phyloP scores from a whole-genome alignment of 352 stramenopile species.

The Globisporangium acanthophoron region DNA sequence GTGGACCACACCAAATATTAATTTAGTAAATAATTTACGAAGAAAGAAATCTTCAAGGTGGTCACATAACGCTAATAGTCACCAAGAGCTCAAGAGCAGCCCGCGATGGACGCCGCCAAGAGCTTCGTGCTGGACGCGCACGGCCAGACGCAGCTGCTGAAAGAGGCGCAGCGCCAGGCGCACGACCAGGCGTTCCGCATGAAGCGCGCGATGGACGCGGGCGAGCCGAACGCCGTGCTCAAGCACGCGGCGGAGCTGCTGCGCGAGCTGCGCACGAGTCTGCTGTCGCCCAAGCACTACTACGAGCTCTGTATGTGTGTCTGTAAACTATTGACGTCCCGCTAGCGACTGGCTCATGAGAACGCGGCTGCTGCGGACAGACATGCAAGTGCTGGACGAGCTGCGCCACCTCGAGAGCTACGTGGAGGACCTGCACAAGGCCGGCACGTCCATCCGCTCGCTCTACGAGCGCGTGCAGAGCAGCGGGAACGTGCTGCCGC shows the following conservation, averaged over 20 bases:
- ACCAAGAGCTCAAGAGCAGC: too few species aligned
- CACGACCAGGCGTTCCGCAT: constrained; percentile 81
- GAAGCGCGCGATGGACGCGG: constrained; percentile 73
- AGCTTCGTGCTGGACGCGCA: constrained; percentile 59
- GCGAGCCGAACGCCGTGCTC: constrained; percentile 70
- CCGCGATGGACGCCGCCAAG: constrained; percentile 8
- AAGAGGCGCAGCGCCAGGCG: constrained; percentile 65
- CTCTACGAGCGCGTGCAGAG: constrained; percentile 96
- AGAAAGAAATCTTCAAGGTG: too few species aligned
- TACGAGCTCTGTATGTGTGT: constrained; percentile 96
- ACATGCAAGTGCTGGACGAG: constrained; percentile 91
- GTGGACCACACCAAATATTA: too few species aligned
- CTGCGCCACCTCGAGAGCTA: constrained; percentile 94
- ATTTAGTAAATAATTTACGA: too few species aligned
- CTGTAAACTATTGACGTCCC: too few species aligned
- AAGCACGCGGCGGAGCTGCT: constrained; percentile 81
- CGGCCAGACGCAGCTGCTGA: constrained; percentile 63
- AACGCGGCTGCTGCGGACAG: constrained; percentile 30
- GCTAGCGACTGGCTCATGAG: neutral
- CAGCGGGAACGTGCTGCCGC: constrained; percentile 93
- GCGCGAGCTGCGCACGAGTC: constrained; percentile 76
- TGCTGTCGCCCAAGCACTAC: constrained; percentile 98
- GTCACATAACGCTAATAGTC: too few species aligned
- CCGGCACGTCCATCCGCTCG: constrained; percentile 83
- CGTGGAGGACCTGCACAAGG: constrained; percentile 78